Base-by-base conservation (phyloP, 1,139 yeast species). In the Kodamaea derodonti region DNA sequence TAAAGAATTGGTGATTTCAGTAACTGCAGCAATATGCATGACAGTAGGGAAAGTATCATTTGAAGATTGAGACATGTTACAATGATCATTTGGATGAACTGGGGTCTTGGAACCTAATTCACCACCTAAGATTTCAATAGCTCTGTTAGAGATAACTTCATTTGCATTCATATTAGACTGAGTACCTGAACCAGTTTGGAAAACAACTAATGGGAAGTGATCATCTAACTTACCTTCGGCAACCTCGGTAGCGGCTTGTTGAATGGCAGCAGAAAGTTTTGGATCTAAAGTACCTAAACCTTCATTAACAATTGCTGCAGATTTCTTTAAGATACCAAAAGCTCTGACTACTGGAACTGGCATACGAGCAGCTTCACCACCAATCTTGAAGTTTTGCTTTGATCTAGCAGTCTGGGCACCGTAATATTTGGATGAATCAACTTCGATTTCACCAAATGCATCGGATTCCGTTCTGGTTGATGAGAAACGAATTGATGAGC, bases 41-140 rank as follows among this genome's bases (percentile, higher is more conserved):
- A 92, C 98, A 24, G 98, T 90, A 48, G 98, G 98, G 84, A 90
- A 86, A 38, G 98, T 92, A 66, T 92, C 98, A 62, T 92, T 92
- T 32, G 97, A 87, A 14, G 97, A 87, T 68, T 92, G 98, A 12
- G 97, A 87, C 90, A 88, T 92, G 75, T 92, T 92, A 56, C 92
- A 95, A 66, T 92, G 97, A 67, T 92, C 97, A 66, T 92, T 92
- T 48, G 98, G 98, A 65, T 92, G 98, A 36, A 92, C 96, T 15
- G 96, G 96, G 43, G 65, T 74, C 72, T 92, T 92, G 44, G 95
- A 80, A 39, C 98, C 98, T 58, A 83, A 66, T 56, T 72, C 74
- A 44, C 98, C 98, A 42, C 97, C 97, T 48, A 92, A 74, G 38
- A 92, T 58, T 68, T 92, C 97, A 65, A 92, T 92, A 48, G 98